Percentiles rank a stretch among this genome's conserved stretches.
Conservation (phyloP, 495 filamentous ascomycete species). For the Trichoderma asperelloides region DNA sequence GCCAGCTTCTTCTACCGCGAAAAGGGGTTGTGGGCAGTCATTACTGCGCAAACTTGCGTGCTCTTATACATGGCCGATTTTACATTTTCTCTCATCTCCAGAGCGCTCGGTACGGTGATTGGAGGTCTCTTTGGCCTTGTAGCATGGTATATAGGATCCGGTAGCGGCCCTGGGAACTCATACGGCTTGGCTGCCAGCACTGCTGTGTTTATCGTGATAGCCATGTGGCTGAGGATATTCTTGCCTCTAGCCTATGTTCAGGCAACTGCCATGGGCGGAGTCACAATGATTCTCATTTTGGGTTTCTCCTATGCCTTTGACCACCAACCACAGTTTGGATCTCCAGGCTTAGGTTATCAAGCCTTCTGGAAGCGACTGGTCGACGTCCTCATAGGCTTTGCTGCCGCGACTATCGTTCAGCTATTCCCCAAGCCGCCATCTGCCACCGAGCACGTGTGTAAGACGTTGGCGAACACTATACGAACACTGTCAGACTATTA, state of each 20-base stretch:
- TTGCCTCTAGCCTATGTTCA: conserved; percentile 23
- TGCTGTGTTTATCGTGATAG: conserved; percentile 24
- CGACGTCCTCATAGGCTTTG: conserved; percentile 33
- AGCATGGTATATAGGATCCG: conserved; percentile 41
- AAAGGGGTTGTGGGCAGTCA: conserved; percentile 38
- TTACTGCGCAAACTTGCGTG: conserved; percentile 37
- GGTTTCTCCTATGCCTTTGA: conserved; percentile 20
- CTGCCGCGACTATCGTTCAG: conserved; percentile 31
- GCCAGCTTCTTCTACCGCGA: conserved; percentile 39
- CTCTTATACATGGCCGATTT: conserved; percentile 40
- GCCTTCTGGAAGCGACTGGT: conserved; percentile 38
- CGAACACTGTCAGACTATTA: conserved; percentile 36
- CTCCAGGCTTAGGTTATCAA: conserved; percentile 34
- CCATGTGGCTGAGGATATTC: conserved; percentile 34
- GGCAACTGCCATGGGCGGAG: conserved; percentile 30
- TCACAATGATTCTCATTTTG: conserved; percentile 34
- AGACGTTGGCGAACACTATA: conserved; percentile 29
- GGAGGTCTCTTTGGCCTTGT: conserved; percentile 34
- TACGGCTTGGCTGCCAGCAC: conserved; percentile 32
- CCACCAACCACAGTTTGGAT: conserved; percentile 32
- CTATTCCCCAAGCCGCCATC: conserved; percentile 37
- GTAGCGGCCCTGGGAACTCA: conserved; percentile 31
- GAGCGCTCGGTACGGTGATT: conserved; percentile 27
- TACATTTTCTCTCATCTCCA: conserved; percentile 26
- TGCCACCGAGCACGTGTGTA: conserved; percentile 33